A percentile compares a stretch with the other conserved stretches of the same genome.
phyloP scores from a whole-genome alignment of 2,329 filamentous ascomycete genomes.

The Pseudonectria buxi region DNA sequence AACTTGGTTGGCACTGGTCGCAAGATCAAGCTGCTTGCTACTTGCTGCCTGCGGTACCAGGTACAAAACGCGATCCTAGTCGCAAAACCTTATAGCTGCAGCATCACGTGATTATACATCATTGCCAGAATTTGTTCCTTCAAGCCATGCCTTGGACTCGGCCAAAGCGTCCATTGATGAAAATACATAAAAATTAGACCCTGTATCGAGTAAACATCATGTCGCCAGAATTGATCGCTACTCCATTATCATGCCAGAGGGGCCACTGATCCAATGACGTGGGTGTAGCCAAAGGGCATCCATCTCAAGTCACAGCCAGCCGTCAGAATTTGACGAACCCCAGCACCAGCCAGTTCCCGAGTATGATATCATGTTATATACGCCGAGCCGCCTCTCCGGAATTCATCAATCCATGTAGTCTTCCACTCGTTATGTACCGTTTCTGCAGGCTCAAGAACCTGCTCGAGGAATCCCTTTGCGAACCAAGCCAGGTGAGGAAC shows the following conservation, averaged over 20 bases:
- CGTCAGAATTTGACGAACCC: slow-evolving; percentile 22
- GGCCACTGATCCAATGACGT: slow-evolving; percentile 11
- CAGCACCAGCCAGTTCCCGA: slow-evolving; percentile 24
- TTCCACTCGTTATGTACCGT: slow-evolving; percentile 22
- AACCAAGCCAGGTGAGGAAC: too few species aligned
- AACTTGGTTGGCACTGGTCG: slow-evolving; percentile 2
- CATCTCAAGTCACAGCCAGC: slow-evolving; percentile 11
- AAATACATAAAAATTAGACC: too few species aligned
- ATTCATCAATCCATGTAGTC: slow-evolving; percentile 20
- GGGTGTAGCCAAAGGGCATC: slow-evolving; percentile 10
- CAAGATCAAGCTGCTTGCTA: slow-evolving; percentile 3
- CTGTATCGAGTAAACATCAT: too few species aligned
- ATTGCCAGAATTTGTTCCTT: too few species aligned
- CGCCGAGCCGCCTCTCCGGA: slow-evolving; percentile 24
- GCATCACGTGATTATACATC: too few species aligned
- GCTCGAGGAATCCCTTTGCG: too few species aligned
- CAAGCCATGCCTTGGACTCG: not conserved
- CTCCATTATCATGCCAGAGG: slow-evolving; percentile 18
- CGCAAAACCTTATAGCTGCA: too few species aligned
- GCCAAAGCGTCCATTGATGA: not conserved
- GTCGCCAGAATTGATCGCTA: not conserved
- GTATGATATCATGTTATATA: slow-evolving; percentile 25
- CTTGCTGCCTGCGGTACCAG: too few species aligned
- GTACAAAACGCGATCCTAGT: too few species aligned
- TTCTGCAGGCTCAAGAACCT: slow-evolving; percentile 10